A percentile compares a stretch with the other conserved stretches of the same genome.
These are phyloP conservation scores for Nemania sp. DNA, from an alignment of 2,329 filamentous ascomycete species.

Conservation along the genomic window DNA sequence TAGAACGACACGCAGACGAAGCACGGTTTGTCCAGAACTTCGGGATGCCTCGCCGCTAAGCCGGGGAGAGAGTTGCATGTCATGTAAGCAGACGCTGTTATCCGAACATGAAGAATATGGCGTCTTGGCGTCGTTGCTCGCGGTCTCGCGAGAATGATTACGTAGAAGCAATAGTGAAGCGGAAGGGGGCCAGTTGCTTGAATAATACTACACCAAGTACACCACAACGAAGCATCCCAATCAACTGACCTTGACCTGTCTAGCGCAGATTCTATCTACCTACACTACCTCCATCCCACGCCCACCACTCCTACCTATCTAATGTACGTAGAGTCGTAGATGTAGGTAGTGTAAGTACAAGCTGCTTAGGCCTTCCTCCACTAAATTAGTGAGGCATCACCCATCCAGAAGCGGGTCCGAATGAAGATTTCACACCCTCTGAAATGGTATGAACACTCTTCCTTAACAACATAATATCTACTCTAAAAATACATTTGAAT, in stretches of 20 bases:
- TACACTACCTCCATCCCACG: no score
- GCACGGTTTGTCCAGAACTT: conserved; percentile 73
- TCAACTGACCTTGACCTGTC: no score
- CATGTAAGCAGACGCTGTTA: conserved; percentile 2
- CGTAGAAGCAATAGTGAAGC: conserved; percentile 10
- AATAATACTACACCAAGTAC: neutral
- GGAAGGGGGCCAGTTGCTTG: neutral
- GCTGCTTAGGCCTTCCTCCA: neutral
- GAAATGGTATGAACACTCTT: no score
- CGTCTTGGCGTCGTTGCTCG: neutral
- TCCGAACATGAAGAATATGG: neutral
- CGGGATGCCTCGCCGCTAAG: conserved; percentile 44
- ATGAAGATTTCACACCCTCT: no score
- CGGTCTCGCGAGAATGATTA: neutral
- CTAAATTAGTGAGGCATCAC: neutral
- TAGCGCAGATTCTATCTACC: no score
- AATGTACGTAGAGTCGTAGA: no score
- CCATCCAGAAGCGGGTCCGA: no score
- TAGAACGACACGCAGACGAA: conserved; percentile 80
- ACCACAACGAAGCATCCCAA: no score
- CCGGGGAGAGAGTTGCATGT: conserved; percentile 18
- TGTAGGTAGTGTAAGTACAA: no score
- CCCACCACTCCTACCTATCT: no score
- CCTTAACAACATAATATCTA: no score
- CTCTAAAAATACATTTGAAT: no score